Percentiles rank a stretch among this genome's conserved stretches.
These are phyloP conservation scores for Marasmius sp. DNA, from an alignment of 1,284 basidiomycete species.

Conservation along the genomic window DNA sequence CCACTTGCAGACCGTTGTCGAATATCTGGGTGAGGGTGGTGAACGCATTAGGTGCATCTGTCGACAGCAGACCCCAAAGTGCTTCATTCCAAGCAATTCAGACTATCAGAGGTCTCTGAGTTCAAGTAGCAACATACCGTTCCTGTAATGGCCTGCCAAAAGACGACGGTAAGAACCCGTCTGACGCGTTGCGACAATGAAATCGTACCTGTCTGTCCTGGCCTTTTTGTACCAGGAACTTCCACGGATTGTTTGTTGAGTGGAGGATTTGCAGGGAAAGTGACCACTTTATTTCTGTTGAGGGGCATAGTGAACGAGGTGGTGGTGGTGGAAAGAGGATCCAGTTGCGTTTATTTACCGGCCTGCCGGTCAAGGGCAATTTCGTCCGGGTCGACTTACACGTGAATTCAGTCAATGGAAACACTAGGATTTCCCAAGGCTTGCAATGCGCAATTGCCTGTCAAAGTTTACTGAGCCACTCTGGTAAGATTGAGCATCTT, in stretches of 20 bases:
- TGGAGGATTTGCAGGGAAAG: slow-evolving; percentile 47
- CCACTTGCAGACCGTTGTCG: slow-evolving; percentile 50
- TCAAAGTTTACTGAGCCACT: no score
- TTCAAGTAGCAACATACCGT: slow-evolving; percentile 40
- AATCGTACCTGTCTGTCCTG: slow-evolving; percentile 73
- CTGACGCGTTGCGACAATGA: background rate
- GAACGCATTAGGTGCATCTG: slow-evolving; percentile 49
- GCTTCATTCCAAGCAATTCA: slow-evolving; percentile 33
- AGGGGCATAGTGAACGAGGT: slow-evolving; percentile 18
- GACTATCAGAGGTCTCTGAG: background rate
- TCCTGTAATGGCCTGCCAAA: slow-evolving; percentile 64
- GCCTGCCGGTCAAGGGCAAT: no score
- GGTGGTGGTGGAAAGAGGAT: background rate
- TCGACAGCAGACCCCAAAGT: slow-evolving; percentile 53
- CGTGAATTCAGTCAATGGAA: no score
- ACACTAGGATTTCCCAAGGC: no score
- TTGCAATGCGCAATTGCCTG: no score
- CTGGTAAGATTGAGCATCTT: no score
- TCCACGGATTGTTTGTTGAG: slow-evolving; percentile 61
- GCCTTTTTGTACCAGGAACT: slow-evolving; percentile 73
- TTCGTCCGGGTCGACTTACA: no score
- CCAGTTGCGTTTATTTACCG: background rate
- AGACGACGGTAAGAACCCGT: slow-evolving; percentile 2
- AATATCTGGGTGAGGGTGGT: slow-evolving; percentile 64
- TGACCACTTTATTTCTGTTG: slow-evolving; percentile 12